Evolutionary conservation across 176 grass and related monocot genomes (phyloP).

Genomic region (Pontederia crassipes): DNA sequence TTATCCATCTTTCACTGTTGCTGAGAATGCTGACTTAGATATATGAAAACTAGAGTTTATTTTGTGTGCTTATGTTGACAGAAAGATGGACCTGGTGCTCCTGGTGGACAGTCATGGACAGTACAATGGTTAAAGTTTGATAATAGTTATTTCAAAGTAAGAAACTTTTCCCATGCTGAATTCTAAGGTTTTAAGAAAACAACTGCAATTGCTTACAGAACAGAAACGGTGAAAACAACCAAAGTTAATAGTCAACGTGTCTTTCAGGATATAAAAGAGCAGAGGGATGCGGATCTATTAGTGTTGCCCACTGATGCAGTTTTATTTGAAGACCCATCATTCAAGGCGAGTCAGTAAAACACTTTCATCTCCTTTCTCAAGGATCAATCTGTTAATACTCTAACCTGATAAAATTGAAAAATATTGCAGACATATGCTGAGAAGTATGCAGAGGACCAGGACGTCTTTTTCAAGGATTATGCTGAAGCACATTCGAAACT

Average conservation of each 20-base stretch:
- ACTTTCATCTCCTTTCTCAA: background rate
- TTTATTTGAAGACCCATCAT: conserved; percentile 80
- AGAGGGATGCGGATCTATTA: conserved; percentile 69
- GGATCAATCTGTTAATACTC: too few species aligned
- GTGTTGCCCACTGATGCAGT: conserved; percentile 83
- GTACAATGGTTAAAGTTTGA: conserved; percentile 84
- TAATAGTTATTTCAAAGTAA: conserved; percentile 87
- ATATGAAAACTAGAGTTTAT: too few species aligned
- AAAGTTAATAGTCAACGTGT: background rate
- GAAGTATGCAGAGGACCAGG: conserved; percentile 62
- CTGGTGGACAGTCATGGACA: conserved; percentile 96
- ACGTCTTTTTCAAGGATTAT: conserved; percentile 79
- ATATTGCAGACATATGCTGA: conserved; percentile 56
- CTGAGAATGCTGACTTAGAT: background rate
- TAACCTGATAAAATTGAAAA: background rate
- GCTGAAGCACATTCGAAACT: conserved; percentile 84
- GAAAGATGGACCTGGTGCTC: conserved; percentile 91
- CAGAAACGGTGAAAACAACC: background rate
- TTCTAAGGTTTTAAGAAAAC: too few species aligned
- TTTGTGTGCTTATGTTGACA: conserved; percentile 19
- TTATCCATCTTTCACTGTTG: background rate
- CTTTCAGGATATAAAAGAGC: conserved; percentile 79
- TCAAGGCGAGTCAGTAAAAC: conserved; percentile 46
- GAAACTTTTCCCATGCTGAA: too few species aligned
- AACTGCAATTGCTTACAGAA: background rate